phyloP scores from a whole-genome alignment of 2,329 filamentous ascomycete species.

The Coniochaeta ligniaria region DNA sequence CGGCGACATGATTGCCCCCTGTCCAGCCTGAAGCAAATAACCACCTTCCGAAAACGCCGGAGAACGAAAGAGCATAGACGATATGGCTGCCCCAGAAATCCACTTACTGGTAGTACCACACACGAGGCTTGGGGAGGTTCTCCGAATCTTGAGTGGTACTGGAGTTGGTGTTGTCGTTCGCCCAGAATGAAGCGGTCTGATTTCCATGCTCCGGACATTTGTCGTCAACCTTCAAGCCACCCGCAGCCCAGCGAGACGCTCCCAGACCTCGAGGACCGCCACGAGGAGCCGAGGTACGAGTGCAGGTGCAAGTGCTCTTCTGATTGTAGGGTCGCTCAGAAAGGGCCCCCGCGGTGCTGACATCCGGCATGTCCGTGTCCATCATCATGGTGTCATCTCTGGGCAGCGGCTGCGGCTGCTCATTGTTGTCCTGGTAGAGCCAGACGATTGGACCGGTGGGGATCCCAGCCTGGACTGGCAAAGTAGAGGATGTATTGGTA shows the following conservation, averaged over 20 bases:
- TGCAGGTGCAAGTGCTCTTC: not conserved
- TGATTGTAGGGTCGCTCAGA: not conserved
- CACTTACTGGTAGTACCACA: not conserved
- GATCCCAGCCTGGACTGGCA: not conserved
- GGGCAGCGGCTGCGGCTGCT: not conserved
- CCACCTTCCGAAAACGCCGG: not conserved
- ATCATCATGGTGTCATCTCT: not conserved
- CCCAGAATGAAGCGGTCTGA: not conserved
- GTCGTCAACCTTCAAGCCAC: not conserved
- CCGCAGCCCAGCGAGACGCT: not conserved
- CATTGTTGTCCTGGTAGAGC: not conserved
- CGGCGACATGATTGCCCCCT: not conserved
- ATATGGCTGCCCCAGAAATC: not conserved
- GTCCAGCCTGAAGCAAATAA: not conserved
- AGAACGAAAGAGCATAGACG: not conserved
- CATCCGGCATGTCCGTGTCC: not conserved
- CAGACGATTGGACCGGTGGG: not conserved
- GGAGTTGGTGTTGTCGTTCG: not conserved
- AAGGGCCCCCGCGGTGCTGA: not conserved
- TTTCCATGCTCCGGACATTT: not conserved
- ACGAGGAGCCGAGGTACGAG: not conserved
- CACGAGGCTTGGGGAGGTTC: not conserved
- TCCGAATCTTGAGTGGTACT: not conserved
- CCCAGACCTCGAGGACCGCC: not conserved
- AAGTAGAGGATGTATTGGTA: not conserved